Conservation (phyloP, 805 yeast species). For the Lipomyces orientalis region DNA sequence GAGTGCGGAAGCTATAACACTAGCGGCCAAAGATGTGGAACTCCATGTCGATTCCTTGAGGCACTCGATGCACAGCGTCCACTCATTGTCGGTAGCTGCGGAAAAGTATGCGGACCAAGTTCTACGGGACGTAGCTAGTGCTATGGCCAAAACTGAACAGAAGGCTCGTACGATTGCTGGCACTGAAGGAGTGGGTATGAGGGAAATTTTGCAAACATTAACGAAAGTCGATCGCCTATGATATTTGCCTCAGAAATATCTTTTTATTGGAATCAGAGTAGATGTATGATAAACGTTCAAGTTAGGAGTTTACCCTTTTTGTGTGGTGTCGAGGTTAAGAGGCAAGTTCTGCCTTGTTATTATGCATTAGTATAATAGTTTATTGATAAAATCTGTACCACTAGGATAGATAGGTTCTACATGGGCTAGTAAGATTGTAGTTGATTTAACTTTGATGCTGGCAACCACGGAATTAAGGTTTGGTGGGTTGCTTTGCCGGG, state of each 20-base stretch:
- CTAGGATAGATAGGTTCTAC: neutral
- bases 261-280: conserved; percentile 7
- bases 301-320: neutral
- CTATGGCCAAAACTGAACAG: conserved; percentile 2
- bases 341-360: neutral
- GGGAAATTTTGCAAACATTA: conserved; percentile 31
- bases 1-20: conserved; percentile 31
- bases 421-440: no score
- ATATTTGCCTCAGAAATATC: conserved; percentile 1
- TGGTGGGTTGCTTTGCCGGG: no score
- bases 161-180: conserved; percentile 27
- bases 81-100: conserved; percentile 36
- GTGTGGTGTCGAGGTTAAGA: neutral
- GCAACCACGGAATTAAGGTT: no score
- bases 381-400: neutral
- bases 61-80: conserved; percentile 39
- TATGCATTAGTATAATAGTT: neutral
- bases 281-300: conserved; percentile 9
- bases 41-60: conserved; percentile 29
- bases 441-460: no score
- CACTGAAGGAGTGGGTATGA: conserved; percentile 30
- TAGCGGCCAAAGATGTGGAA: conserved; percentile 38
- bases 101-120: conserved; percentile 34
- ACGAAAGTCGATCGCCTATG: conserved; percentile 32
- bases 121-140: conserved; percentile 12